Conservation (phyloP, 805 yeast genomes). For the Ogataea saltuana region DNA sequence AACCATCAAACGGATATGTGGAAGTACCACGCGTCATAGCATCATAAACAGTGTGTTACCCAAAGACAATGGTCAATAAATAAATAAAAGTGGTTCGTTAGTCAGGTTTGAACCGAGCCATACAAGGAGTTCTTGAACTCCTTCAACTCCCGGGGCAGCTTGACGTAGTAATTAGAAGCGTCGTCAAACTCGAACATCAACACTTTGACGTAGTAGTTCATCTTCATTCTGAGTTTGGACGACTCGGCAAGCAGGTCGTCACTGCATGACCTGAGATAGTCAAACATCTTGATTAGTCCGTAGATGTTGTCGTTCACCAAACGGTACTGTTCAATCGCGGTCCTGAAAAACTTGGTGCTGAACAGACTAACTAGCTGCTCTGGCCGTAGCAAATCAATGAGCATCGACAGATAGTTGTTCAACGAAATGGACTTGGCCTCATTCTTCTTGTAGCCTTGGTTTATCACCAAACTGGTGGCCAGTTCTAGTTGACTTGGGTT, state of each 20-base stretch:
- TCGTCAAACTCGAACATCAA: conserved; percentile 37
- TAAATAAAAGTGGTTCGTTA: too few relatives aligned
- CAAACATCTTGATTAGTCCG: conserved; percentile 35
- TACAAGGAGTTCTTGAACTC: conserved; percentile 27
- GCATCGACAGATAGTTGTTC: conserved; percentile 34
- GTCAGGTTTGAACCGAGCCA: conserved; percentile 1
- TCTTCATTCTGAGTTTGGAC: conserved; percentile 22
- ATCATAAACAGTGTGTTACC: background rate
- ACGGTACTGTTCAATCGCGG: conserved; percentile 36
- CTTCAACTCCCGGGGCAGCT: conserved; percentile 33
- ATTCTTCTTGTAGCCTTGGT: conserved; percentile 36
- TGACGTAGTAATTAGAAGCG: conserved; percentile 36
- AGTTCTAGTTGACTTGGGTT: conserved; percentile 20
- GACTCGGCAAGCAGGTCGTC: background rate
- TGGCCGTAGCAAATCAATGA: conserved; percentile 31
- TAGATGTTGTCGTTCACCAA: conserved; percentile 36
- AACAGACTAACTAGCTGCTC: conserved; percentile 21
- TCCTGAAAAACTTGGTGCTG: conserved; percentile 30
- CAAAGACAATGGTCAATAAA: background rate
- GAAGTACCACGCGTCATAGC: conserved; percentile 2
- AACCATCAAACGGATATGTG: background rate
- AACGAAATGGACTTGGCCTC: conserved; percentile 14
- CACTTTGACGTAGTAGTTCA: conserved; percentile 33
- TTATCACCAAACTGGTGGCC: conserved; percentile 28
- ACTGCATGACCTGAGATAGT: conserved; percentile 8